These are phyloP conservation scores for Lactifluus subvellereus DNA, from an alignment of 768 basidiomycete genomes.

Conservation along the genomic window DNA sequence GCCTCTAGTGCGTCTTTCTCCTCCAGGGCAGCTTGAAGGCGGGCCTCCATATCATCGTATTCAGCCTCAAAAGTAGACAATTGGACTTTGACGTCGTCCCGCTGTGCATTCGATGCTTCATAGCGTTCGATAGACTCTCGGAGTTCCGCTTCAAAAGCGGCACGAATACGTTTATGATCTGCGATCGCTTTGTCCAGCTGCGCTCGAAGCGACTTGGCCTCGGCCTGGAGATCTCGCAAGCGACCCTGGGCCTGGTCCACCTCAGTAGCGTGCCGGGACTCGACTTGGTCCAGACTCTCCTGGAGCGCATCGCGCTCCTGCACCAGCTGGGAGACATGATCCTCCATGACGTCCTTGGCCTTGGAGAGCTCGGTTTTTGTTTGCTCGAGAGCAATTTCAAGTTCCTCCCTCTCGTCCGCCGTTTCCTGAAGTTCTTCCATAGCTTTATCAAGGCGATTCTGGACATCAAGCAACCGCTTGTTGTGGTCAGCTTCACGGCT, in stretches of 20 bases:
- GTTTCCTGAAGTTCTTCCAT: conserved; percentile 10
- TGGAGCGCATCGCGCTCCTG: conserved; percentile 32
- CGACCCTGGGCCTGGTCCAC: conserved; percentile 19
- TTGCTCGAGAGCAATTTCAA: conserved; percentile 11
- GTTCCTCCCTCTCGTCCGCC: conserved; percentile 9
- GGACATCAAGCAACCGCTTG: conserved; percentile 4
- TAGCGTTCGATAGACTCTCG: conserved; percentile 9
- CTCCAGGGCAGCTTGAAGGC: conserved; percentile 37
- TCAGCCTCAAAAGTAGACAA: conserved; percentile 35
- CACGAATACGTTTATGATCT: conserved; percentile 2
- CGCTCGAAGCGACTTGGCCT: conserved; percentile 10
- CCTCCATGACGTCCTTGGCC: conserved; percentile 2
- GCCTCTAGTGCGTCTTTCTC: conserved; percentile 51
- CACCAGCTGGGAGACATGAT: conserved; percentile 13
- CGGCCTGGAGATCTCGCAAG: conserved; percentile 13
- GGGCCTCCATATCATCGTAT: conserved; percentile 37
- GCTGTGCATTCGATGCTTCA: conserved; percentile 2
- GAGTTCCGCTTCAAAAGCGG: conserved; percentile 24
- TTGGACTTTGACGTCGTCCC: conserved; percentile 24
- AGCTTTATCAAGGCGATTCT: conserved; percentile 7
- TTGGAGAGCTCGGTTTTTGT: neutral
- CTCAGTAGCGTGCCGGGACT: conserved; percentile 25
- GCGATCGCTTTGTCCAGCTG: conserved; percentile 18
- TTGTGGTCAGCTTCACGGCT: neutral
- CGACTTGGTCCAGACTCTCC: conserved; percentile 26